phyloP scores from a whole-genome alignment of 1,139 yeast genomes.

The Blastobotrys petasosporus region DNA sequence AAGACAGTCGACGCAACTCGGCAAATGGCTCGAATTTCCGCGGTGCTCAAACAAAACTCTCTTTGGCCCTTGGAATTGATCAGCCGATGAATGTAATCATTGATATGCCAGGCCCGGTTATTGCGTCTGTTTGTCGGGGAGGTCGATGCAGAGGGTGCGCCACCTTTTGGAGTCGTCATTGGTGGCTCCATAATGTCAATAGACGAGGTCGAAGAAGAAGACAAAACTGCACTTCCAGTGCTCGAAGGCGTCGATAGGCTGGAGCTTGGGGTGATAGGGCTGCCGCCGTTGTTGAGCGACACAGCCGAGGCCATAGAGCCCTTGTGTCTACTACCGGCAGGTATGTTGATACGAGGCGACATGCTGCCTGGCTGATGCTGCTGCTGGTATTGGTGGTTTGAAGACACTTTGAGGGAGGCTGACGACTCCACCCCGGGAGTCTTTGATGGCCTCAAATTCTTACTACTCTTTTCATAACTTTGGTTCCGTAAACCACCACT shows the following conservation, averaged over 20 bases:
- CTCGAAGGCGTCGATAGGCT: constrained; percentile 13
- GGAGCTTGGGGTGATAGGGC: constrained; percentile 10
- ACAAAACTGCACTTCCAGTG: constrained; percentile 3
- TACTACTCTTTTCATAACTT: not conserved
- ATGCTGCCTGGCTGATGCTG: not conserved
- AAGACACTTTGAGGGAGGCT: too few relatives aligned
- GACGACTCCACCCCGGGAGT: too few relatives aligned
- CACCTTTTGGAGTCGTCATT: constrained; percentile 2
- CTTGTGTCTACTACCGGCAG: too few relatives aligned
- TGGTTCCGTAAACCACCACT: constrained; percentile 22
- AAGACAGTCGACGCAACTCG: constrained; percentile 63
- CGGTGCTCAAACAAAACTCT: constrained; percentile 35
- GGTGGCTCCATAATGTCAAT: not conserved
- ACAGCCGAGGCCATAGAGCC: too few relatives aligned
- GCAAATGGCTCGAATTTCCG: constrained; percentile 61
- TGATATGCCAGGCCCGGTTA: constrained; percentile 4
- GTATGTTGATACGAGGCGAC: too few relatives aligned
- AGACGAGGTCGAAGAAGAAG: constrained; percentile 8
- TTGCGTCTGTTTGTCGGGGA: not conserved
- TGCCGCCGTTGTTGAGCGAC: not conserved
- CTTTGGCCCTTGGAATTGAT: constrained; percentile 16
- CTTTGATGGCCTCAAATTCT: too few relatives aligned
- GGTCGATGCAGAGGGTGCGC: not conserved
- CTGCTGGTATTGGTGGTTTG: not conserved
- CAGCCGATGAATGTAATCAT: constrained; percentile 23